phyloP scores from a whole-genome alignment of 805 yeast genomes.

The Candida incommunis region DNA sequence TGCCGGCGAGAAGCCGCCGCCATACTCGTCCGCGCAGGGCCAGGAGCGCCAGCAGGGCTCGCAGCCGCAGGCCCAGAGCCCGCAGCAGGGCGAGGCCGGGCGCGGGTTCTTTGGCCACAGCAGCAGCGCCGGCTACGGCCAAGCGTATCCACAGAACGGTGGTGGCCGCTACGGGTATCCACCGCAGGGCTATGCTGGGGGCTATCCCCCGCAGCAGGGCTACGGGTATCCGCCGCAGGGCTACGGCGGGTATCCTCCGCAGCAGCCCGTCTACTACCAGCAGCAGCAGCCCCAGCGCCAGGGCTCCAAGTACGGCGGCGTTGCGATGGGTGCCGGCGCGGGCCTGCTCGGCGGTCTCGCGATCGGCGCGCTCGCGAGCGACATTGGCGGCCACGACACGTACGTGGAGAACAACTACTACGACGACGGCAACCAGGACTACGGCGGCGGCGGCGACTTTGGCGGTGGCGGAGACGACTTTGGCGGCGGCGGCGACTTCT shows the following conservation, averaged over 20 bases:
- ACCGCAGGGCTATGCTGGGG: conserved; percentile 3
- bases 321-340: conserved; percentile 19
- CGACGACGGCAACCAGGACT: conserved; percentile 4
- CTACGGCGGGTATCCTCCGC: not conserved
- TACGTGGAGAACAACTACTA: conserved; percentile 26
- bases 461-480: conserved; percentile 2
- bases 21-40: not conserved
- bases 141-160: conserved; percentile 6
- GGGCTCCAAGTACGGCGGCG: conserved; percentile 8
- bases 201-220: conserved; percentile 20
- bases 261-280: conserved; percentile 3
- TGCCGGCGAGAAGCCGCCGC: conserved; percentile 1
- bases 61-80: not conserved
- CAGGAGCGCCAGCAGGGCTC: conserved; percentile 3
- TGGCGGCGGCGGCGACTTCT: not conserved
- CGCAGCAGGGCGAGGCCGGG: not conserved
- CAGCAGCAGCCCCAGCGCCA: conserved; percentile 6
- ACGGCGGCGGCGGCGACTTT: not conserved
- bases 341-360: conserved; percentile 19
- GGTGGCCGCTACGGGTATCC: conserved; percentile 4
- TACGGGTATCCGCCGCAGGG: conserved; percentile 21
- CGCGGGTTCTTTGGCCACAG: not conserved
- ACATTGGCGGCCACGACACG: conserved; percentile 9
- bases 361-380: conserved; percentile 12
- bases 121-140: not conserved